Base-by-base conservation (phyloP, 2,329 filamentous ascomycete genomes). In the Penicillium hesseltinei region DNA sequence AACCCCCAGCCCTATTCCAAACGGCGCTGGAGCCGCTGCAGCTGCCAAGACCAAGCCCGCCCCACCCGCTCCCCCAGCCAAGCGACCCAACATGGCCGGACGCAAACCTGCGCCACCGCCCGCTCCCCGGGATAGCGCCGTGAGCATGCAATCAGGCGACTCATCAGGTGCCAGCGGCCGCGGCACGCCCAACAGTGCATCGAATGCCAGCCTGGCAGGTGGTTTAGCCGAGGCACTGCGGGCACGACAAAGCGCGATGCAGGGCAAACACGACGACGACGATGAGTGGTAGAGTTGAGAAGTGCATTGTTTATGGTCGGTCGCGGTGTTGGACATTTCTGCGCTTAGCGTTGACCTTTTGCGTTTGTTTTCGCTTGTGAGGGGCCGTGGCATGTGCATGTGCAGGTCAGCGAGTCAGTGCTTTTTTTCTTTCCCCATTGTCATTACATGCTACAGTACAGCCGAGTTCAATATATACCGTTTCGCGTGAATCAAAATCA, bases 181-280 rank as follows among this genome's bases (percentile, higher is more conserved):
- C 64, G 87, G 80, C 61, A 91, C 88, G 5, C 88, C 89, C 4
- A 91, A 76, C 59, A 80, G 77, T 61, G 63, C 73, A 36, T 77
- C 73, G n/a, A 78, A 78, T 56, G 74, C 87, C 15, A 90, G 87
- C 71, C 72, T 91, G 59, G 87, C 85, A 4, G 88, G 88, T 48
- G 90, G 89, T 45, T 76, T 94, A 64, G 90, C 90, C 2, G 89
- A 92, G 71, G 89, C 89, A n/a, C 77, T 94, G 66, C 78, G 89
- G 66, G 88, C 88, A 43, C 81, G 90, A 66, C 88, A 92, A 78
- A 86, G 84, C 62, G 88, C 88, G 6, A 91, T 91, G 87, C 86
- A 87, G 45, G 85, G 82, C 68, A 85, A 84, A 73, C 80, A 84
- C 56, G 83, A 87, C 21, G 86, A 89, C 19, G 87, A 89, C 46